These are phyloP conservation scores for Onygenales sp. DNA, from an alignment of 2,329 filamentous ascomycete genomes.

Conservation along the genomic window DNA sequence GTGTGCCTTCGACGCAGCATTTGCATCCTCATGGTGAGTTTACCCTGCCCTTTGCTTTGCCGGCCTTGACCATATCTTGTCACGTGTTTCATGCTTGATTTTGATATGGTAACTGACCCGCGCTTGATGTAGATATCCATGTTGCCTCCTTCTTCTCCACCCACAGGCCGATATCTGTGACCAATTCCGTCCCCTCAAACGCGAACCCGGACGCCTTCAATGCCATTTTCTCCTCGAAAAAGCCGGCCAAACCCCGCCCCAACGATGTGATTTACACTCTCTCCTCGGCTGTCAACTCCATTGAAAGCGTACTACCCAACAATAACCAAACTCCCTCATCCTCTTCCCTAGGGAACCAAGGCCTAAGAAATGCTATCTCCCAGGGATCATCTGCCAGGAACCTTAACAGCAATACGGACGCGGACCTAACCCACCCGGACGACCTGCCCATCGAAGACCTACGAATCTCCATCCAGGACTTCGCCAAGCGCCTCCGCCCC, in stretches of 20 bases:
- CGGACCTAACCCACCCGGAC: slow-evolving; percentile 29
- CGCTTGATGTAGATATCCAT: slow-evolving; percentile 57
- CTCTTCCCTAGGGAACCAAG: slow-evolving; percentile 22
- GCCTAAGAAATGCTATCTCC: slow-evolving; percentile 21
- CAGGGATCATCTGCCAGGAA: slow-evolving; percentile 13
- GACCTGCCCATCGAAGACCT: slow-evolving; percentile 48
- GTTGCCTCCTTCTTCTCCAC: slow-evolving; percentile 92
- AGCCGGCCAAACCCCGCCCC: slow-evolving; percentile 35
- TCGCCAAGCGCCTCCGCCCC: slow-evolving; percentile 62
- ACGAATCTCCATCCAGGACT: slow-evolving; percentile 57
- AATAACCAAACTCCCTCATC: slow-evolving; percentile 31
- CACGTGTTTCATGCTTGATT: slow-evolving; percentile 4
- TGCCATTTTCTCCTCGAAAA: slow-evolving; percentile 65
- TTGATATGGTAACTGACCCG: not conserved
- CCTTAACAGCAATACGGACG: slow-evolving; percentile 19
- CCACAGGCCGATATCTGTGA: slow-evolving; percentile 86
- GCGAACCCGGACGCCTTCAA: slow-evolving; percentile 69
- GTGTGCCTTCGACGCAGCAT: slow-evolving; percentile 41
- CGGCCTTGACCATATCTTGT: not conserved
- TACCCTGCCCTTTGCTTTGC: not conserved
- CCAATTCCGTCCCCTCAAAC: slow-evolving; percentile 64
- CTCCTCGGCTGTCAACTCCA: slow-evolving; percentile 35
- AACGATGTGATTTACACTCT: slow-evolving; percentile 58
- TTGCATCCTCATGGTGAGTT: slow-evolving; percentile 38
- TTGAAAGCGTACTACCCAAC: slow-evolving; percentile 30